A percentile compares a stretch with the other conserved stretches of the same genome.
Evolutionary conservation across 2,329 filamentous ascomycete species (phyloP).

Genomic region (Penicillium sp.): DNA sequence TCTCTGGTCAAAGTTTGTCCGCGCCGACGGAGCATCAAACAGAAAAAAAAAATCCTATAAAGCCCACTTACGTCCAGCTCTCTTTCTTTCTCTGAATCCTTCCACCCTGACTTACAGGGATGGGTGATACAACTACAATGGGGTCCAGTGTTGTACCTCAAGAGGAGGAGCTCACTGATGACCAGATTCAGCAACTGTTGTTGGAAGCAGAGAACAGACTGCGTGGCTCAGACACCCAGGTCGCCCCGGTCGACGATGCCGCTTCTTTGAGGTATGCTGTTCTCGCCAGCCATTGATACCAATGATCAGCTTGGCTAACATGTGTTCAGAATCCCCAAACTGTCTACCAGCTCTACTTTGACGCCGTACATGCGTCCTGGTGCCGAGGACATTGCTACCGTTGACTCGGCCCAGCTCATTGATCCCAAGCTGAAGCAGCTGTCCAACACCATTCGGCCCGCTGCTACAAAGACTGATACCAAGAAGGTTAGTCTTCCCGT

Average conservation of each 20-base stretch:
- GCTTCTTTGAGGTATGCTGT: slow-evolving; percentile 23
- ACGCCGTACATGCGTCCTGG: slow-evolving; percentile 59
- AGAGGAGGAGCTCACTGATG: slow-evolving; percentile 58
- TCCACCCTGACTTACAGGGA: slow-evolving; percentile 22
- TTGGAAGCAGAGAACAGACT: slow-evolving; percentile 65
- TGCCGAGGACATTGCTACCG: slow-evolving; percentile 56
- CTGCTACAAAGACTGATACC: slow-evolving; percentile 40
- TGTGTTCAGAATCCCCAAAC: slow-evolving; percentile 52
- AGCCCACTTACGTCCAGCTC: slow-evolving; percentile 9
- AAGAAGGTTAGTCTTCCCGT: slow-evolving; percentile 54
- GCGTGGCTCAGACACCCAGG: slow-evolving; percentile 34
- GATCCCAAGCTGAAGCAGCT: slow-evolving; percentile 49
- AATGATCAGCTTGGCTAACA: background rate
- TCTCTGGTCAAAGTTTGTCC: slow-evolving; percentile 26
- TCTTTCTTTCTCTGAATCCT: slow-evolving; percentile 8
- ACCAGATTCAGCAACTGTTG: slow-evolving; percentile 66
- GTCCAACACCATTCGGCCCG: slow-evolving; percentile 36
- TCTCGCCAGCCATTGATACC: background rate
- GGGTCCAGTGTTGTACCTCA: slow-evolving; percentile 19
- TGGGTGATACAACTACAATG: slow-evolving; percentile 23
- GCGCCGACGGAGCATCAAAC: slow-evolving; percentile 25
- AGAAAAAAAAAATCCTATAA: slow-evolving; percentile 30
- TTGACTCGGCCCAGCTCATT: slow-evolving; percentile 57
- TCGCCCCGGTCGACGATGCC: slow-evolving; percentile 20
- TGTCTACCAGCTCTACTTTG: slow-evolving; percentile 52